phyloP scores from a whole-genome alignment of 139 green algal species.

The Limnomonas spitsbergensis region DNA sequence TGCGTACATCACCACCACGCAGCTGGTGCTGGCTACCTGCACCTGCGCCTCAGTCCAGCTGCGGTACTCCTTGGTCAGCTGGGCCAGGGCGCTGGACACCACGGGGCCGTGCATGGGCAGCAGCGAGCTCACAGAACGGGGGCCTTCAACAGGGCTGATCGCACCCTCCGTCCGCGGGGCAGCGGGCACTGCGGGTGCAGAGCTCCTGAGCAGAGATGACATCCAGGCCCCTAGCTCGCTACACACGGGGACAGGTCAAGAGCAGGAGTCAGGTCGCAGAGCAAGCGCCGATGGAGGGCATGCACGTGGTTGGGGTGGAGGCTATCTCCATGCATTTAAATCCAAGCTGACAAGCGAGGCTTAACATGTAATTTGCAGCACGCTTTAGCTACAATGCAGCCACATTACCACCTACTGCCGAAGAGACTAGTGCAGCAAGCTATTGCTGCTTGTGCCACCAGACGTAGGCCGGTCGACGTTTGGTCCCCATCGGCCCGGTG shows the following conservation, averaged over 20 bases:
- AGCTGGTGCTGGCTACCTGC: constrained; percentile 23
- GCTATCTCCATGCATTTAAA: too few species aligned
- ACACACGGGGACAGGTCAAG: background rate
- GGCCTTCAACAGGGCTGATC: background rate
- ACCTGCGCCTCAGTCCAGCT: constrained; percentile 54
- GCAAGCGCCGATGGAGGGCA: too few species aligned
- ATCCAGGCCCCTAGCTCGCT: background rate
- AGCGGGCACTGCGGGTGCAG: background rate
- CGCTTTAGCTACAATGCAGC: too few species aligned
- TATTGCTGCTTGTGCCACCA: too few species aligned
- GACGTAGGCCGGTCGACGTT: too few species aligned
- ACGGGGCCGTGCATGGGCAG: constrained; percentile 84
- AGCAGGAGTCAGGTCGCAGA: too few species aligned
- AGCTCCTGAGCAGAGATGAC: background rate
- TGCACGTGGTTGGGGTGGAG: too few species aligned
- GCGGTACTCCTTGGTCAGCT: constrained; percentile 75
- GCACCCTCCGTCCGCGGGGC: background rate
- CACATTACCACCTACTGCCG: too few species aligned
- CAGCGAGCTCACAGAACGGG: background rate
- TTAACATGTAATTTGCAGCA: too few species aligned
- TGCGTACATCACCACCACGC: constrained; percentile 87
- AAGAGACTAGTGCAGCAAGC: too few species aligned
- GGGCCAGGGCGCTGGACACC: constrained; percentile 50
- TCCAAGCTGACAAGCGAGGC: too few species aligned
- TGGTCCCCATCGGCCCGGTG: too few species aligned